Evolutionary conservation across 2,329 filamentous ascomycete genomes (phyloP), one percentile per base, ranked within the genome.

Genomic region (Aureobasidium namibiae): DNA sequence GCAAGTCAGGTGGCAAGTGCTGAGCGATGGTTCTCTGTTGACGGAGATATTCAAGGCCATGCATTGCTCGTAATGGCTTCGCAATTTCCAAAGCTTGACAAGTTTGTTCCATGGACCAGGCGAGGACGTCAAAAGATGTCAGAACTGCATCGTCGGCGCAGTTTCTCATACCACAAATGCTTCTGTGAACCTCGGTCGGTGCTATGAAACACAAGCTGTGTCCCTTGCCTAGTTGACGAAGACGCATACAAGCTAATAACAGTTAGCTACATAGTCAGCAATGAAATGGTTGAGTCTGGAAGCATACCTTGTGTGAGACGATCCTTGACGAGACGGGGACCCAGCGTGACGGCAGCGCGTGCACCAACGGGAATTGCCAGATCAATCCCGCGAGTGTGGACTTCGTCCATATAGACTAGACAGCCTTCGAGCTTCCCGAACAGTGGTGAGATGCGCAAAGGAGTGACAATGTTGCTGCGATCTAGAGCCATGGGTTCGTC

Each of bases 341-440:
- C 87, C 0, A 92, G 68, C 0, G 86, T 90, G 0, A 91, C 83
- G 0, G 83, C 83, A 0, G 87, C 88, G 0, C 82, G 74, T 63
- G 85, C 86, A 13, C 78, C 4, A 0, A 60, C 59, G 0, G 86
- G 87, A 0, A 90, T 69, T 34, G 79, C 81, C 0, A 91, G 66
- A 62, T 92, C 87, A 0, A 80, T 89, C 0, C 88, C 87, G 61
- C 87, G 71, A 0, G 87, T 89, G 62, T 91, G 87, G 0, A 81
- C 79, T 60, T 91, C 83, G 52, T 91, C 87, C 0, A 92, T 74
- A 57, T 85, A 91, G 0, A 90, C 76, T 0, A 89, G 68, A 58
- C 87, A 91, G 0, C 63, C 64, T 5, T 83, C 81, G 0, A 87
- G 69, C 6, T 84, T 78, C 0, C 76, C 73, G 0, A 73, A 70